Percentiles rank a stretch among this genome's conserved stretches.
These are phyloP conservation scores for Begonia peltatifolia DNA, from an alignment of 306 rosid genomes.

Conservation along the genomic window DNA sequence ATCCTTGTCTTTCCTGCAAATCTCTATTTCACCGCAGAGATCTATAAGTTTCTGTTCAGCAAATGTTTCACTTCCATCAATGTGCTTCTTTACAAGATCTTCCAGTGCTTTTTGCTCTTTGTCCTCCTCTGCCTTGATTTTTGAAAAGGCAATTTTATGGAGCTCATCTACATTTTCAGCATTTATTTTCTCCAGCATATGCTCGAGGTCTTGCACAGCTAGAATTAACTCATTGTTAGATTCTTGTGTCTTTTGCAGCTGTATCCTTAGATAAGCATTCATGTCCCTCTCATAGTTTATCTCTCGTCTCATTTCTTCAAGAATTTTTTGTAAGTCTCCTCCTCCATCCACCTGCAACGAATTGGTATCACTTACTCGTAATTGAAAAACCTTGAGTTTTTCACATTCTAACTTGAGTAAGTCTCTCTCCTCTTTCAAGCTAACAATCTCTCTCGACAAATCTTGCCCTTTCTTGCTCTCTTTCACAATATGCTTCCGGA, in stretches of 20 bases:
- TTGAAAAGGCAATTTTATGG: constrained; percentile 13
- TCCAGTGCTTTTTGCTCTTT: constrained; percentile 76
- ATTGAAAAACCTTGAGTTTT: constrained; percentile 44
- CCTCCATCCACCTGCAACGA: constrained; percentile 37
- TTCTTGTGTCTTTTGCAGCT: constrained; percentile 78
- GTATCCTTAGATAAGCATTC: constrained; percentile 59
- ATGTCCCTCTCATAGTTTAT: constrained; percentile 63
- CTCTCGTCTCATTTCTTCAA: constrained; percentile 75
- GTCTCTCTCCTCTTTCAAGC: constrained; percentile 79
- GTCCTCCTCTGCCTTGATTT: constrained; percentile 37
- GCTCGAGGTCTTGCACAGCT: constrained; percentile 75
- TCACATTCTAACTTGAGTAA: constrained; percentile 48
- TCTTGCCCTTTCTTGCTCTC: constrained; percentile 86
- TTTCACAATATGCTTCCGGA: constrained; percentile 74
- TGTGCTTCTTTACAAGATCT: constrained; percentile 46
- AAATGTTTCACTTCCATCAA: constrained; percentile 34
- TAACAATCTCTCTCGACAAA: constrained; percentile 40
- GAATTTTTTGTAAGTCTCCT: constrained; percentile 38
- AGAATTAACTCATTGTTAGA: constrained; percentile 74
- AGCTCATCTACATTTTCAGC: constrained; percentile 17
- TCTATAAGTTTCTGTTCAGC: constrained; percentile 56
- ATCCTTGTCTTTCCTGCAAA: constrained; percentile 77
- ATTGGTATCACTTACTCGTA: constrained; percentile 37
- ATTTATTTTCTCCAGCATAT: constrained; percentile 49
- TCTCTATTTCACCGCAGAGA: constrained; percentile 69